Base-by-base conservation (phyloP, 2,329 filamentous ascomycete genomes). In the Rosellinia necatrix region DNA sequence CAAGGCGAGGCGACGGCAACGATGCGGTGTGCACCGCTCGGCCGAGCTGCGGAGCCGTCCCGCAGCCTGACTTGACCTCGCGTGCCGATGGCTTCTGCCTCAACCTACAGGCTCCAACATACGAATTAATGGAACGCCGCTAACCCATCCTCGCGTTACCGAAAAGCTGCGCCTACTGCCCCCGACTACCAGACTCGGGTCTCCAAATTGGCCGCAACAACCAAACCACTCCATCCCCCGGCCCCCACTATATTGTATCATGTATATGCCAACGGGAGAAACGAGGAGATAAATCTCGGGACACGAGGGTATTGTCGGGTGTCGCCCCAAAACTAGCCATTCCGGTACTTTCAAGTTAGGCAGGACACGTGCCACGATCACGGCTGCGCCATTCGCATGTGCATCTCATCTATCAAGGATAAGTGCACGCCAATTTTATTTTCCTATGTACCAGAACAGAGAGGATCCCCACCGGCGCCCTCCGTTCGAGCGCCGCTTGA, bases 71-170 rank as follows among this genome's bases (percentile, higher is more conserved):
- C 43, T 15, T 21, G 46, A 49, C 25, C 24, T 25, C 9, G 37
- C 17, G 29, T 41, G 30, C 30, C 35, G 29, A 19, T 25, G 42
- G 21, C 21, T 30, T 30, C 19, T 19, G 8, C 22, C 12, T 19
- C 22, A 13, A 46, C 25, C 10, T 3, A n/a, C n/a, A n/a, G 37
- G 37, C 13, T 3, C 12, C 13, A 13, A 35, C 21, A 40, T 22
- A 10, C 3, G 75, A 74, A 49, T 62, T 64, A 9, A 76, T 22
- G 24, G 53, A 37, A 29, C 54, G 17, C 32, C 49, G 17, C 40
- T 30, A 38, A 40, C 15, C 41, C 35, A 13, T 41, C 10, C 7
- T 38, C 37, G 8, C 30, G 19, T 5, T 50, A 53, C 43, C 49
- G 49, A 53, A 53, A 43, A 10, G 38, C 54, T 53, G 54, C 54